A percentile compares a stretch with the other conserved stretches of the same genome.
Conservation (phyloP, 2,329 filamentous ascomycete genomes). For the Aspergillus ustus region DNA sequence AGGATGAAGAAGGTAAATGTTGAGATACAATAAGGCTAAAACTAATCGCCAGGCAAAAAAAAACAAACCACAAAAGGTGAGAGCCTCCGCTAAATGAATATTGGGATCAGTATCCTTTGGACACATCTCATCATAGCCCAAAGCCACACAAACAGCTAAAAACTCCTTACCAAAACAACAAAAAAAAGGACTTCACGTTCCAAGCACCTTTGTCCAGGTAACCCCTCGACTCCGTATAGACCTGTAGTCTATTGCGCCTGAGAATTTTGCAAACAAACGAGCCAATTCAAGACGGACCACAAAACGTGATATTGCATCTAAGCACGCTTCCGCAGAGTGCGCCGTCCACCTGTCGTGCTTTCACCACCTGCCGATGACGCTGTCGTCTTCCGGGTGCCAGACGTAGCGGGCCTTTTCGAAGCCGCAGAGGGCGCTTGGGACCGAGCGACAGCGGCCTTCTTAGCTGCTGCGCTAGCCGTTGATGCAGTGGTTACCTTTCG, state of each 20-base stretch:
- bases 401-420: slow-evolving; percentile 40
- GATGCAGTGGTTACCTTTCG: slow-evolving; percentile 37
- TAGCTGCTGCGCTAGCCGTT: slow-evolving; percentile 31
- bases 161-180: background rate
- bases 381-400: slow-evolving; percentile 40
- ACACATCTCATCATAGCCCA: no score
- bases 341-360: slow-evolving; percentile 37
- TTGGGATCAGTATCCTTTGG: background rate
- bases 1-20: background rate
- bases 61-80: background rate
- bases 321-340: slow-evolving; percentile 48
- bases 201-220: background rate
- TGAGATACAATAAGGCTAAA: background rate
- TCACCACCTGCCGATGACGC: slow-evolving; percentile 35
- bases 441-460: slow-evolving; percentile 35
- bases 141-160: background rate
- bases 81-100: background rate
- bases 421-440: slow-evolving; percentile 39
- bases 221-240: background rate
- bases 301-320: slow-evolving; percentile 25
- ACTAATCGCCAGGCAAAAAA: background rate
- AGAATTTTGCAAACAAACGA: background rate
- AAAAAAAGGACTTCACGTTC: background rate
- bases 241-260: background rate
- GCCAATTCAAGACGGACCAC: background rate